Conservation (phyloP, 2,329 filamentous ascomycete species). For the Seiridium cupressi region DNA sequence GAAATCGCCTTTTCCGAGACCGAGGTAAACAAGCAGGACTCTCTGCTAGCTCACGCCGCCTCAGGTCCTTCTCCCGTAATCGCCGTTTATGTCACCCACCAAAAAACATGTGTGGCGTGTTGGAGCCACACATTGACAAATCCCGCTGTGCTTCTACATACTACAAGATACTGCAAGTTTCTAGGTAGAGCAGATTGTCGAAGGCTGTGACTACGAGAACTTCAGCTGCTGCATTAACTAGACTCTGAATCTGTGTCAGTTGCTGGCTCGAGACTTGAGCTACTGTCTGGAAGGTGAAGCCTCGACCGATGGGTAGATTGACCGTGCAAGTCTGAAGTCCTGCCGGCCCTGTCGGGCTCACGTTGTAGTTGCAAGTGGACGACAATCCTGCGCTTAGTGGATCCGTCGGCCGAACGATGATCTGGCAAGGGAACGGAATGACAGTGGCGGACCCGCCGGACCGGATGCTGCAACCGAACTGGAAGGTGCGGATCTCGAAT, state of each 20-base stretch:
- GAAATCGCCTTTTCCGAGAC: no score
- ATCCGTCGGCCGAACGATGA: neutral
- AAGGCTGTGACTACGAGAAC: no score
- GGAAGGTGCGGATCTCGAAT: neutral
- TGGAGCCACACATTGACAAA: no score
- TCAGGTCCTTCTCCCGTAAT: no score
- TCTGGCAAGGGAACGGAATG: neutral
- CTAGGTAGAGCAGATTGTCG: no score
- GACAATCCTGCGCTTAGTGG: neutral
- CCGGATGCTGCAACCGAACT: neutral
- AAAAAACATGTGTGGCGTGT: no score
- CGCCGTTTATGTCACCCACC: no score
- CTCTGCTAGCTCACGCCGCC: no score
- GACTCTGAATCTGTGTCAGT: neutral
- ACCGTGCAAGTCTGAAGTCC: neutral
- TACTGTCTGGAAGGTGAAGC: neutral
- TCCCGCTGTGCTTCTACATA: no score
- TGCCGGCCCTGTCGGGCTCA: neutral
- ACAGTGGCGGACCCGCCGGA: neutral
- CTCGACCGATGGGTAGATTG: neutral
- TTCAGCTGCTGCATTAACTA: neutral
- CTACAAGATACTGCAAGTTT: no score
- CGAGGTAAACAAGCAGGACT: no score
- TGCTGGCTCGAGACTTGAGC: neutral
- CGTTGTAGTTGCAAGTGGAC: neutral